Evolutionary conservation across 805 yeast genomes (phyloP).

Genomic region (Saccharomycopsis guyanensis): DNA sequence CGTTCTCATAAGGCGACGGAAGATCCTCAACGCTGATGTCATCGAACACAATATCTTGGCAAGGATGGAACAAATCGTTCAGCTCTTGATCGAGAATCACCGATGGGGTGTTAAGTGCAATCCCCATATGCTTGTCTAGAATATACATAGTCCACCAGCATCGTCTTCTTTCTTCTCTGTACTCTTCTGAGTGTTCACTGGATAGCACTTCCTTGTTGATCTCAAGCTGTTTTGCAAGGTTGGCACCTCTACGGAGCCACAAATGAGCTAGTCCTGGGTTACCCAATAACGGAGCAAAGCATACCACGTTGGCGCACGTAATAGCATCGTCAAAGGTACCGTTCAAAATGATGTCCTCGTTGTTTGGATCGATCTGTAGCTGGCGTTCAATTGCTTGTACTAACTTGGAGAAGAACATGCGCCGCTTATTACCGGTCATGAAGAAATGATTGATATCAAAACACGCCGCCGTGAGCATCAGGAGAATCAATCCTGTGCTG

Average conservation of each 20-base stretch:
- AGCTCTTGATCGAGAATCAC: slow-evolving; percentile 29
- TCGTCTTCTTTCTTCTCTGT: slow-evolving; percentile 33
- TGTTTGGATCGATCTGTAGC: slow-evolving; percentile 4
- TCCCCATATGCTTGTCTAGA: slow-evolving; percentile 32
- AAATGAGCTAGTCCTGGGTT: slow-evolving; percentile 9
- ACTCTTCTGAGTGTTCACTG: slow-evolving; percentile 24
- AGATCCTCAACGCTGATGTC: slow-evolving; percentile 20
- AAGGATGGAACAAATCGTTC: slow-evolving; percentile 28
- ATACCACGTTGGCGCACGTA: slow-evolving; percentile 8
- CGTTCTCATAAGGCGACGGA: slow-evolving; percentile 26
- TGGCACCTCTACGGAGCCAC: slow-evolving; percentile 14
- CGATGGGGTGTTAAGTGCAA: slow-evolving; percentile 31
- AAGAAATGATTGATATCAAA: slow-evolving; percentile 18
- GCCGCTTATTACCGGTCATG: slow-evolving; percentile 15
- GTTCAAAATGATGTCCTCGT: slow-evolving; percentile 6
- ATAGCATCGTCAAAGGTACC: slow-evolving; percentile 15
- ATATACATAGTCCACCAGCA: slow-evolving; percentile 36
- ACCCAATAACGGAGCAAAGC: slow-evolving; percentile 16
- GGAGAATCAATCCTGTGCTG: slow-evolving; percentile 7
- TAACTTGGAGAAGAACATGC: slow-evolving; percentile 6
- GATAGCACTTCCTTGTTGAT: slow-evolving; percentile 9
- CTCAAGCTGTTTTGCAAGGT: slow-evolving; percentile 8
- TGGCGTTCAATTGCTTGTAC: not conserved
- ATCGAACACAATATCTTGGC: slow-evolving; percentile 27
- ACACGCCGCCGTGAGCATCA: slow-evolving; percentile 9